Evolutionary conservation across 2,329 filamentous ascomycete species (phyloP).

Genomic region (Claviceps purpurea): DNA sequence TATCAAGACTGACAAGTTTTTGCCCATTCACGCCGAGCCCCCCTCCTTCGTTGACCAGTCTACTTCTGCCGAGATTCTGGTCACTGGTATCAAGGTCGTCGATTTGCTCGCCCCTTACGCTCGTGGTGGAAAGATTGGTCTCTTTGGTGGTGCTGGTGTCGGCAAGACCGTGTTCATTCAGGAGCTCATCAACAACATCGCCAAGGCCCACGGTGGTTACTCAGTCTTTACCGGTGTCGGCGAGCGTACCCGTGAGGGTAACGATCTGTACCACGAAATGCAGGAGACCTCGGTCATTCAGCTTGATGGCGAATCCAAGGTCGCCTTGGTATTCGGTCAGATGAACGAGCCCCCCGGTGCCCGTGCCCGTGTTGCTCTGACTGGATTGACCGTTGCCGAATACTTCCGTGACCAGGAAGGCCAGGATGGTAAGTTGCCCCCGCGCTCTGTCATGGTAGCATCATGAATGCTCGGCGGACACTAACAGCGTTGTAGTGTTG

Average conservation of each 20-base stretch:
- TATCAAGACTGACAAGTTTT: slow-evolving; percentile 80
- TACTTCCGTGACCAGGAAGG: slow-evolving; percentile 68
- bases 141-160: slow-evolving; percentile 99
- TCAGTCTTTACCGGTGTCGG: slow-evolving; percentile 99
- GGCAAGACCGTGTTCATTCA: slow-evolving; percentile 99
- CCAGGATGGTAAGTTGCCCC: slow-evolving; percentile 59
- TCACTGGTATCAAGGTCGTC: slow-evolving; percentile 99
- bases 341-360: slow-evolving; percentile 99
- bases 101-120: slow-evolving; percentile 97
- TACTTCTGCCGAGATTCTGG: slow-evolving; percentile 87
- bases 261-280: slow-evolving; percentile 99
- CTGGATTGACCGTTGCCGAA: slow-evolving; percentile 68
- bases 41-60: slow-evolving; percentile 92
- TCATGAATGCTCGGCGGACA: neutral
- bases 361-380: slow-evolving; percentile 98
- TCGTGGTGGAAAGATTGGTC: slow-evolving; percentile 99
- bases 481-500: slow-evolving; percentile 47
- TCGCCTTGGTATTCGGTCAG: slow-evolving; percentile 98
- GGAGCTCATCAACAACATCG: slow-evolving; percentile 99
- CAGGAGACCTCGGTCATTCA: slow-evolving; percentile 99
- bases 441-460: neutral
- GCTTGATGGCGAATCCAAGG: slow-evolving; percentile 98
- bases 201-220: slow-evolving; percentile 99
- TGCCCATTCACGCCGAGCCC: slow-evolving; percentile 88
- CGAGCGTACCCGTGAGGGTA: slow-evolving; percentile 99